Base-by-base conservation (phyloP, 257 asterid species). In the Nicotiana tabacum region DNA sequence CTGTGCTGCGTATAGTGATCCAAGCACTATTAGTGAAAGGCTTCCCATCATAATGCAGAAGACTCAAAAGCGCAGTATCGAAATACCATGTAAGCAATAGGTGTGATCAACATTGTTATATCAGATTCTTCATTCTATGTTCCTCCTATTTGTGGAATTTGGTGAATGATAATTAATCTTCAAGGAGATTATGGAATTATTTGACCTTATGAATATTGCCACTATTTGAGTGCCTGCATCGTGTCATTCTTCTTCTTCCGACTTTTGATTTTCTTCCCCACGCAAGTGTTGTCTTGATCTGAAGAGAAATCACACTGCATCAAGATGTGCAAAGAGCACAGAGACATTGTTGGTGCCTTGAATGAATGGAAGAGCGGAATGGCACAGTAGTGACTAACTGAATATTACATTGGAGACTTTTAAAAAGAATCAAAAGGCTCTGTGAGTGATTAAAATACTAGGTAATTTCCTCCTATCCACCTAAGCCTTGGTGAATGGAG, bases 1-100 rank as follows among this genome's bases (percentile, higher is more conserved):
- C 87, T 89, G 97, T 81, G 93, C 97, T 83, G 92, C 98, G 9
- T 96, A 96, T 87, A 91, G 81, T 84, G 99, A 96, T 89, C 99
- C 98, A 69, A 92, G 94, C 87, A 81, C 84, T 84, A 91, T 93
- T 88, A 84, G 90, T 69, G 94, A 94, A 83, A 91, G 92, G 95
- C 98, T 94, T 74, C 95, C 98, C 55, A 83, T 94, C 81, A 82
- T 92, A 85, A 87, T 84, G 94, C 94, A 84, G 85, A 89, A 89
- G 90, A 88, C 94, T 84, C 96, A 94, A 88, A 95, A 91, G 94
- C 97, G 94, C 85, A 83, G 85, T 80, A 61, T 92, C 74, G 88
- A 82, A 89, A 88, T 87, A 66, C 81, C 83, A 46, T 80, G 90
- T 88, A 88, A 87, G 90, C 91, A 85, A 82, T 87, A 87, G 83